Conservation (phyloP, 371 early-diverging fungal genomes). For the Fennellomyces sp. region DNA sequence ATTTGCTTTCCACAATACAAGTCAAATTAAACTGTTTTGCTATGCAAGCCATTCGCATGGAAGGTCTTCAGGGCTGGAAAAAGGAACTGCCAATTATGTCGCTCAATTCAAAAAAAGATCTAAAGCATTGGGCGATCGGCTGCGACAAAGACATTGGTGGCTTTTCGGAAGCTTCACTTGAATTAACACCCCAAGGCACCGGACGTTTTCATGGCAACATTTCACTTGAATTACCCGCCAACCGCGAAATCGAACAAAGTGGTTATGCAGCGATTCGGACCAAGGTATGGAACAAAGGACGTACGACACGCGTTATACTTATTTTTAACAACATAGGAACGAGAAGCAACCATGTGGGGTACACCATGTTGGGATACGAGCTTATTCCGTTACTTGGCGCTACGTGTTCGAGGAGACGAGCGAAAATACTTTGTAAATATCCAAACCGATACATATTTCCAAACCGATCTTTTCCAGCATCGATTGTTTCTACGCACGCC, state of each 20-base stretch:
- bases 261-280: conserved; percentile 92
- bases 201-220: conserved; percentile 83
- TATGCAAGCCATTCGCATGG: conserved; percentile 48
- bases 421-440: conserved; percentile 90
- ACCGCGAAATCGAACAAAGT: conserved; percentile 73
- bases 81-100: conserved; percentile 70
- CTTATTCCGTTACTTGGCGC: conserved; percentile 80
- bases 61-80: conserved; percentile 60
- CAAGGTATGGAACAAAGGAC: conserved; percentile 43
- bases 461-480: conserved; percentile 91
- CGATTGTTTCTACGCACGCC: conserved; percentile 82
- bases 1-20: background rate
- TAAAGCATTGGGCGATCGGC: conserved; percentile 81
- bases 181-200: conserved; percentile 55
- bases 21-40: background rate
- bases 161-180: conserved; percentile 64
- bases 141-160: conserved; percentile 93
- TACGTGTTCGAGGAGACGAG: conserved; percentile 80
- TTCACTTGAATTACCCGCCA: conserved; percentile 76
- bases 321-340: no score
- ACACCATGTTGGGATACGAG: conserved; percentile 86
- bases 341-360: conserved; percentile 61
- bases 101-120: conserved; percentile 58
- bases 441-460: conserved; percentile 81
- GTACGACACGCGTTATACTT: no score